Evolutionary conservation across 1,284 basidiomycete genomes (phyloP).

Genomic region (Marasmius tenuissimus): DNA sequence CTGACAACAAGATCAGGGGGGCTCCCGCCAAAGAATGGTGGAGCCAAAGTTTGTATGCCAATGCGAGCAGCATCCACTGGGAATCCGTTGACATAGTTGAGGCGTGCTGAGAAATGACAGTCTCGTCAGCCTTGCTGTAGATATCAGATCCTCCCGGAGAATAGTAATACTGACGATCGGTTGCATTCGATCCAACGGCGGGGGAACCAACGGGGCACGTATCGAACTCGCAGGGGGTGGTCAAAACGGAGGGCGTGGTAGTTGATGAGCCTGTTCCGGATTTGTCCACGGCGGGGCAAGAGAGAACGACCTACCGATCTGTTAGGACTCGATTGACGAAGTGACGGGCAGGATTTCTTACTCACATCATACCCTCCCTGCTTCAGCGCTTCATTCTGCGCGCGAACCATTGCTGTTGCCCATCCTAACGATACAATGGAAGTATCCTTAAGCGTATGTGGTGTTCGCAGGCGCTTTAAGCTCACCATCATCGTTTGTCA

Average conservation of each 20-base stretch:
- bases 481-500: slow-evolving; percentile 32
- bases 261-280: slow-evolving; percentile 36
- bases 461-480: not conserved
- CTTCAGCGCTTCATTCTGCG: slow-evolving; percentile 31
- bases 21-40: slow-evolving; percentile 30
- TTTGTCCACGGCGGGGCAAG: slow-evolving; percentile 36
- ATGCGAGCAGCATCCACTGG: slow-evolving; percentile 35
- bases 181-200: slow-evolving; percentile 35
- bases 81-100: slow-evolving; percentile 31
- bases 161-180: slow-evolving; percentile 29
- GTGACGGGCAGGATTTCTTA: not conserved
- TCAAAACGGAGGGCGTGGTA: slow-evolving; percentile 21
- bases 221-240: slow-evolving; percentile 36
- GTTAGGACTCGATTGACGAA: not conserved
- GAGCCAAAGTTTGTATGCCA: slow-evolving; percentile 38
- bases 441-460: not conserved
- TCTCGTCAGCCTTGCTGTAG: not conserved
- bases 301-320: slow-evolving; percentile 32
- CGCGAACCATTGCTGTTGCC: slow-evolving; percentile 38
- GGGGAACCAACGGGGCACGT: slow-evolving; percentile 38
- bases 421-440: slow-evolving; percentile 23
- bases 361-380: slow-evolving; percentile 30
- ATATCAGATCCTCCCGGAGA: too few species aligned
- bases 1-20: slow-evolving; percentile 42
- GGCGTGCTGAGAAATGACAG: slow-evolving; percentile 21